A percentile compares a stretch with the other conserved stretches of the same genome.
Evolutionary conservation across 345 rosid genomes (phyloP).

Genomic region (Eucalyptus guilfoylei): DNA sequence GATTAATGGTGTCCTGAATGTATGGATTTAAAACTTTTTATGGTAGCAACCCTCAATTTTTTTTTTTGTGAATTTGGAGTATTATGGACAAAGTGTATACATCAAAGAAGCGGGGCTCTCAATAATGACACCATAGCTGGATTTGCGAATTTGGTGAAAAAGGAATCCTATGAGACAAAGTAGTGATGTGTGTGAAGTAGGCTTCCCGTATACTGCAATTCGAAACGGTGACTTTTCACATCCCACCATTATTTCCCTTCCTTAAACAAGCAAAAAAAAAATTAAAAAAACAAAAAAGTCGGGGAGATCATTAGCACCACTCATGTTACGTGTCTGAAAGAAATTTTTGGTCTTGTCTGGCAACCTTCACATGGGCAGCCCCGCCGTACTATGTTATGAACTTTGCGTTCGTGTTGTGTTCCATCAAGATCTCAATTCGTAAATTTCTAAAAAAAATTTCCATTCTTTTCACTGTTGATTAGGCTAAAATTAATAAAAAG

Average conservation of each 20-base stretch:
- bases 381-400: neutral
- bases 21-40: neutral
- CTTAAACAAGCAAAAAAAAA: neutral
- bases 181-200: neutral
- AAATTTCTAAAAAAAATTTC: rapidly evolving
- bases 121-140: neutral
- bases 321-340: neutral
- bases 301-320: neutral
- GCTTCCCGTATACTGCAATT: neutral
- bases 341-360: neutral
- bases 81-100: neutral
- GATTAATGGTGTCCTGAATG: rapidly evolving
- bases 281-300: no score
- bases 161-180: neutral
- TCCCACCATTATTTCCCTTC: neutral
- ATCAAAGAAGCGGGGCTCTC: neutral
- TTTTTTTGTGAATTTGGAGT: neutral
- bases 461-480: neutral
- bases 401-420: neutral
- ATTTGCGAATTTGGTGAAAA: neutral
- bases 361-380: neutral
- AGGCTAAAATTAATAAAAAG: neutral
- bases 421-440: neutral
- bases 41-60: no score
- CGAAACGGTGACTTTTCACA: neutral